phyloP scores from a whole-genome alignment of 306 rosid genomes.

The Sechiopsis laciniata region DNA sequence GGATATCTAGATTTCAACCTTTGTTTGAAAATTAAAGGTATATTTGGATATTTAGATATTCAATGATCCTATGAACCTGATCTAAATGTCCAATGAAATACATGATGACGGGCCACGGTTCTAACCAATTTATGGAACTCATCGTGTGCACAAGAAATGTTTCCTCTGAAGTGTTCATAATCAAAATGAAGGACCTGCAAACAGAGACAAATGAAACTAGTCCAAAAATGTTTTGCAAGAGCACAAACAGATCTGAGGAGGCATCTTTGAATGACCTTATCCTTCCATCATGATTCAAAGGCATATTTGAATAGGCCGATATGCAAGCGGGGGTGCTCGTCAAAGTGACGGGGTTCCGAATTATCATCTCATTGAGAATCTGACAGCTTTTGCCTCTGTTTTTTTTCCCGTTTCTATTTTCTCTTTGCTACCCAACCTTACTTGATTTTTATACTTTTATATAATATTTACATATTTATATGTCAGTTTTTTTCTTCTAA shows the following conservation, averaged over 20 bases:
- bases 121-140: slow-evolving; percentile 42
- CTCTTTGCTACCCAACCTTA: neutral
- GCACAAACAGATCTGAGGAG: neutral
- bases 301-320: neutral
- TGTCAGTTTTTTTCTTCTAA: neutral
- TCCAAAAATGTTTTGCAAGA: neutral
- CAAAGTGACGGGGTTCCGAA: neutral
- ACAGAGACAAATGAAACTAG: neutral
- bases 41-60: neutral
- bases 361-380: neutral
- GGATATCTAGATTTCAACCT: neutral
- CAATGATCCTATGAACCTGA: neutral
- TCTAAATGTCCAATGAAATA: neutral
- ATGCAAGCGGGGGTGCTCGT: neutral
- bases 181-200: slow-evolving; percentile 80
- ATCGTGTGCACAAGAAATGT: neutral
- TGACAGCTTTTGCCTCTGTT: neutral
- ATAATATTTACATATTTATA: neutral
- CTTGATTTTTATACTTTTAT: neutral
- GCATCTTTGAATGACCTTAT: no score
- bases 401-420: no score
- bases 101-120: slow-evolving; percentile 82
- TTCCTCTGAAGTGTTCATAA: slow-evolving; percentile 63
- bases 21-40: neutral
- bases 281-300: no score